Conservation (phyloP, 208 protist genomes). For the Leishmania mexicana region DNA sequence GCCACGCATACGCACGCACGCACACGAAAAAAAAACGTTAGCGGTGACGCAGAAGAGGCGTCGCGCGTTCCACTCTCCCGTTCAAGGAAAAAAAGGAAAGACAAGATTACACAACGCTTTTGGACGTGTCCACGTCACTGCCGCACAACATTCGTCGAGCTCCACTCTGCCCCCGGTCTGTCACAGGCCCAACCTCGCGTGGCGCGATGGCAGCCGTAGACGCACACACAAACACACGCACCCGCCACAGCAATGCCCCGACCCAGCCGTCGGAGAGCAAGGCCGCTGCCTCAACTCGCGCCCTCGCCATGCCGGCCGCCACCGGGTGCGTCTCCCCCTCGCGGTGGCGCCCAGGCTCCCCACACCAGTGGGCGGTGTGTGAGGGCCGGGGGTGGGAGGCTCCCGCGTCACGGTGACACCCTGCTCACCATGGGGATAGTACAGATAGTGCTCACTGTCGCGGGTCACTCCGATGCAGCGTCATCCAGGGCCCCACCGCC, state of each 20-base stretch:
- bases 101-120: not conserved
- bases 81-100: not conserved
- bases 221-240: no score
- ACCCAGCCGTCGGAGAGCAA: not conserved
- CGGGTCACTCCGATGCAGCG: not conserved
- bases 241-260: not conserved
- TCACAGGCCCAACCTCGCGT: not conserved
- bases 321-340: not conserved
- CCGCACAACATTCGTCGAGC: not conserved
- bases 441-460: not conserved
- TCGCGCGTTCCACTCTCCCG: not conserved
- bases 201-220: not conserved
- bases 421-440: not conserved
- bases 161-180: not conserved
- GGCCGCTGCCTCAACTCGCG: not conserved
- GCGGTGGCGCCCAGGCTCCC: not conserved
- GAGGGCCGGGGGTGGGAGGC: not conserved
- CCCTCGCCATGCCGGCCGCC: not conserved
- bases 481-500: not conserved
- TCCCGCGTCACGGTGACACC: not conserved
- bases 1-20: not conserved
- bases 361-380: not conserved
- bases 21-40: not conserved
- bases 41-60: not conserved
- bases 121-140: not conserved